Evolutionary conservation across 2,329 filamentous ascomycete genomes (phyloP).

Genomic region (Talaromyces sp.): DNA sequence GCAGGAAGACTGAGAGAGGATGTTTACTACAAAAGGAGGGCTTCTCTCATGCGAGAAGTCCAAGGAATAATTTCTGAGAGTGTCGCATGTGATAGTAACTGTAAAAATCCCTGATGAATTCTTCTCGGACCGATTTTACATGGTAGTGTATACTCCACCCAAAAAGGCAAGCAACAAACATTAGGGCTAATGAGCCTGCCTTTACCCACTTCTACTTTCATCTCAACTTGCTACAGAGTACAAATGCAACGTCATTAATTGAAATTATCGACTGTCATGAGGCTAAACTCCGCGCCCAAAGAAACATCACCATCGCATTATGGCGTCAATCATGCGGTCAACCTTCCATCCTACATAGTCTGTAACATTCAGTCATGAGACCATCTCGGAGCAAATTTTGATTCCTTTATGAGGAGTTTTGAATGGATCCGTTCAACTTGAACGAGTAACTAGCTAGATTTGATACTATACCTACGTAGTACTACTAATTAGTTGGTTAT

Average conservation of each 20-base stretch:
- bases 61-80: not conserved
- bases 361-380: constrained; percentile 12
- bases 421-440: not conserved
- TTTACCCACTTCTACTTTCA: not conserved
- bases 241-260: constrained; percentile 5
- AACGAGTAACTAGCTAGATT: not conserved
- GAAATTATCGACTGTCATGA: not conserved
- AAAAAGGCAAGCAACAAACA: not conserved
- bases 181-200: constrained; percentile 1
- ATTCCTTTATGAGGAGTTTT: constrained; percentile 1
- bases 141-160: not conserved
- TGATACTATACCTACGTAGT: not conserved
- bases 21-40: not conserved
- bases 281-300: not conserved
- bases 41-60: not conserved
- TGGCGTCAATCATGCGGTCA: constrained; percentile 10
- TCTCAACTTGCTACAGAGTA: not conserved
- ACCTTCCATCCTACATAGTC: not conserved
- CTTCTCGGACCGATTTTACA: not conserved
- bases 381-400: not conserved
- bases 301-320: not conserved
- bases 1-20: not conserved
- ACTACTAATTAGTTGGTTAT: not conserved
- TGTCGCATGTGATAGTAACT: not conserved
- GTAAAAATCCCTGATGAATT: too few relatives aligned